Base-by-base conservation (phyloP, 306 rosid species). In the Rubus idaeus region DNA sequence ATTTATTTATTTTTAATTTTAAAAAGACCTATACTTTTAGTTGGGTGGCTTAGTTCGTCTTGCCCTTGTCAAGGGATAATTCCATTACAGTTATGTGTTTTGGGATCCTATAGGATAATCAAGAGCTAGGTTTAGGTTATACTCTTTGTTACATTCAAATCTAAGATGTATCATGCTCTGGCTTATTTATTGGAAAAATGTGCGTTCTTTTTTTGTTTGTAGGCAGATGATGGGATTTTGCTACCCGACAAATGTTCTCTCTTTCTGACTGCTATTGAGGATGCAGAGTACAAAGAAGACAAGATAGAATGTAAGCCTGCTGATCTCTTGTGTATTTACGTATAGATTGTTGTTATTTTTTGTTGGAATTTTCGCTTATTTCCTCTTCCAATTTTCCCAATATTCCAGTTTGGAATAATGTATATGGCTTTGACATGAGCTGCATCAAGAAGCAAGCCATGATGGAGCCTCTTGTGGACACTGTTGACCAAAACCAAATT, bases 401-500 rank as follows among this genome's bases (percentile, higher is more conserved):
- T 65, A 6, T 63, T 68, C 65, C 84, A 95, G 99, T 95, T 91
- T 96, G 99, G 97, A 92, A 92, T 74, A 88, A 77, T 55, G 99
- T 96, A 17, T 96, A 96, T 83, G 98, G 97, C 65, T 96, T 96
- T 75, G 86, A 92, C 89, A 96, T 96, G 99, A 92, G 93, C 84
- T 96, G 98, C 94, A 96, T 96, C 82, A 96, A 92, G 91, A 92
- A 86, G 84, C 96, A 92, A 85, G 99, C 99, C 53, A 82, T 96
- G 85, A 87, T 84, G 86, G 99, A 96, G 91, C 99, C 99, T 73
- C 92, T 96, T 80, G 98, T 96, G 78, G 99, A 96, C 86, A 91
- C 89, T 6, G 99, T 96, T 74, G 97, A 92, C 88, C 95, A 87
- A 84, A 92, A 91, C 83, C 97, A 96, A 89, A 91, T 96, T 77